Conservation (phyloP, 306 rosid genomes). For the Quercus wislizeni region DNA sequence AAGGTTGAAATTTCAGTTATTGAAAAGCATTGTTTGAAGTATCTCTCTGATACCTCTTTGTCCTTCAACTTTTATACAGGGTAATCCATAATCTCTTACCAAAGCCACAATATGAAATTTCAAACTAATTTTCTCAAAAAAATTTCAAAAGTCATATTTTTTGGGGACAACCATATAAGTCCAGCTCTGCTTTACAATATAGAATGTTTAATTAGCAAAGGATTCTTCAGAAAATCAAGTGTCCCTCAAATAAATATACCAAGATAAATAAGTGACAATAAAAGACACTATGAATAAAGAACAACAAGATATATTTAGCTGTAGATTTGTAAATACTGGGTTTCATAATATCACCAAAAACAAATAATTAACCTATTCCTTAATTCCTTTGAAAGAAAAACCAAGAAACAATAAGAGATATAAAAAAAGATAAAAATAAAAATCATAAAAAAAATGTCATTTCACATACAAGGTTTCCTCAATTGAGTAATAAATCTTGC, state of each 20-base stretch:
- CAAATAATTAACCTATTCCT: neutral
- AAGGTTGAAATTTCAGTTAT: neutral
- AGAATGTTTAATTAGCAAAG: neutral
- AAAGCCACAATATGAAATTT: neutral
- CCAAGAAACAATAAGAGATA: neutral
- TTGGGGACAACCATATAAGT: neutral
- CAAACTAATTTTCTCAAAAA: neutral
- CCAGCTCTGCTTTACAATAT: neutral
- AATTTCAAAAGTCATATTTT: neutral
- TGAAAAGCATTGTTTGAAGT: neutral
- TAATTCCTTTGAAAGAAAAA: neutral
- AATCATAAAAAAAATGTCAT: slow-evolving; percentile 3
- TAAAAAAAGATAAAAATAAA: neutral
- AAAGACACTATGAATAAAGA: neutral
- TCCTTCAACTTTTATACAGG: neutral
- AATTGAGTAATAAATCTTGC: slow-evolving; percentile 57
- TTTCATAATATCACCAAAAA: neutral
- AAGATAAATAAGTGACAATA: neutral
- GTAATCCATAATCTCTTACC: neutral
- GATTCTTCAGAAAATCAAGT: neutral
- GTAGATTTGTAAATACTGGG: neutral
- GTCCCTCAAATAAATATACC: neutral
- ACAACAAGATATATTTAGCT: neutral
- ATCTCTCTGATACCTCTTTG: neutral
- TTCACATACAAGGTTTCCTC: slow-evolving; percentile 79